Base-by-base conservation (phyloP, 495 filamentous ascomycete genomes). In the Trichocladium antarcticum region DNA sequence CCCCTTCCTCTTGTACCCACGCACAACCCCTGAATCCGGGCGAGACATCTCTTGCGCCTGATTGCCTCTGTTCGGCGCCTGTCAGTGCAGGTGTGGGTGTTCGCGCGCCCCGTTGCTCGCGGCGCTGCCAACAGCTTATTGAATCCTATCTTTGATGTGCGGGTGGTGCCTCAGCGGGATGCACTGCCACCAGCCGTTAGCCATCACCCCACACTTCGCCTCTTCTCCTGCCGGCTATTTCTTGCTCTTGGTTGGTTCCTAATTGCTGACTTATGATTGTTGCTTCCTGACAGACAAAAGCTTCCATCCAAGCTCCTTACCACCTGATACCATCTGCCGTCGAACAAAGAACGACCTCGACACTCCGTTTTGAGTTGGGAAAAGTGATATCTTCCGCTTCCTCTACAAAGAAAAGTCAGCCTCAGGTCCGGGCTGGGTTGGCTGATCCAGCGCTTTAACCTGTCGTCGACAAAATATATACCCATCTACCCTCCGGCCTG, bases 321-420 rank as follows among this genome's bases (percentile, higher is more conserved):
- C 39, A 27, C 39, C 7, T 44, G 16, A 9, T 24, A 32, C 34
- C 32, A 12, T 14, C 17, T 29, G 32, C 16, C 47, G 17, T 17
- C 48, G 20, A 49, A 51, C 53, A 56, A 49, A 56, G 53, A 56
- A 55, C 27, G 31, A 19, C 24, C 17, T 39, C 28, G 31, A 17
- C 28, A 14, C 34, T 27, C 10, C 37, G 21, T 31, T 29, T 38
- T n/a, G 39, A 21, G 16, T 3, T 29, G 24, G 39, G 19, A 44
- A 27, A 42, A 37, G 35, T 40, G 29, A 49, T 22, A 44, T 10
- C 19, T 37, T 28, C 15, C 31, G 9, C 20, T 17, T 14, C 21
- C 5, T 3, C 6, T 7, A 37, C 27, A 36, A 38, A 44, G 45
- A 37, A 38, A 9, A 20, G 19, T 1, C 38, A 28, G 47, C 31